Percentiles rank a stretch among this genome's conserved stretches.
phyloP scores from a whole-genome alignment of 371 early-diverging fungal genomes.

The Mortierella sp. region DNA sequence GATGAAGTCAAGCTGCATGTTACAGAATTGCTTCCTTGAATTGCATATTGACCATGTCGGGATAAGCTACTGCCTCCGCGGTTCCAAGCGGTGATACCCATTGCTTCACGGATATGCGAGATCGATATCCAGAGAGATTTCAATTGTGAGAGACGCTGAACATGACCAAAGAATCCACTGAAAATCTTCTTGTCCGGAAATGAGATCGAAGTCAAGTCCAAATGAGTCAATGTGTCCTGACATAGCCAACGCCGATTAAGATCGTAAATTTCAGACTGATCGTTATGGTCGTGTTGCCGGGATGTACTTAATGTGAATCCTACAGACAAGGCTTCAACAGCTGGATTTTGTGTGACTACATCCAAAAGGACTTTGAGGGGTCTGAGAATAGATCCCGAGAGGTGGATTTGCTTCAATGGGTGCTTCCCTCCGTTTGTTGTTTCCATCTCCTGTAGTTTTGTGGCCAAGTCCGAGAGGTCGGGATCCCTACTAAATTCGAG shows the following conservation, averaged over 20 bases:
- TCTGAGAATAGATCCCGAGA: conserved; percentile 15
- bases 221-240: conserved; percentile 10
- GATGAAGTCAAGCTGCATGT: background rate
- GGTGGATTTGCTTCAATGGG: conserved; percentile 15
- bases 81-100: background rate
- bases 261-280: background rate
- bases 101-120: conserved; percentile 15
- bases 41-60: background rate
- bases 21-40: too few species aligned
- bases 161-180: conserved; percentile 18
- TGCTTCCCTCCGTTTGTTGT: background rate
- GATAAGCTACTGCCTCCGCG: background rate
- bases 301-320: conserved; percentile 17
- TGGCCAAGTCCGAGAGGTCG: conserved; percentile 15
- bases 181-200: conserved; percentile 5
- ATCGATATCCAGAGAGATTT: conserved; percentile 21
- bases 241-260: conserved; percentile 14
- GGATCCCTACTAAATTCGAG: conserved; percentile 21
- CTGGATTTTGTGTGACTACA: conserved; percentile 12
- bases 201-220: conserved; percentile 22
- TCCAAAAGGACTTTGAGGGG: conserved; percentile 20
- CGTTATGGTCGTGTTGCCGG: conserved; percentile 1
- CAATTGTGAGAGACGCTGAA: conserved; percentile 17
- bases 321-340: conserved; percentile 15
- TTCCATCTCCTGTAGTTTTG: conserved; percentile 4